These are phyloP conservation scores for Aspergillus quadrilineatus DNA, from an alignment of 2,329 filamentous ascomycete species.

Conservation along the genomic window DNA sequence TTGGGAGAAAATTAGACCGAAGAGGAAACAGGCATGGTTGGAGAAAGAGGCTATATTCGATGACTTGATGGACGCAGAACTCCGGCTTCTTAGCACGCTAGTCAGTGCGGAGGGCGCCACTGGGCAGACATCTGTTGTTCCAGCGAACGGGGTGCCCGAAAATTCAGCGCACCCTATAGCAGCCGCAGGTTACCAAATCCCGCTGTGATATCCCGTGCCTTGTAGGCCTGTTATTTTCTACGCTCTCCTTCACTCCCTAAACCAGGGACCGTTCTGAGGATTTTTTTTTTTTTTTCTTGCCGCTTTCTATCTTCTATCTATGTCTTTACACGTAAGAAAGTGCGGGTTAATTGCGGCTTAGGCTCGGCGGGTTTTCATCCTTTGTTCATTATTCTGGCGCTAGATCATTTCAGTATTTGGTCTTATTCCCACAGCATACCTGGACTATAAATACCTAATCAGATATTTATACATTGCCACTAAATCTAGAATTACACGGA, in stretches of 20 bases:
- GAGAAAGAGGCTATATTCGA: slow-evolving; percentile 47
- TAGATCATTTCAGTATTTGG: not conserved
- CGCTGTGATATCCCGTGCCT: slow-evolving; percentile 1
- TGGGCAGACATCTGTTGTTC: not conserved
- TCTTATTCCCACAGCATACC: not conserved
- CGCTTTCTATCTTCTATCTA: not conserved
- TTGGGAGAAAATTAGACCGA: slow-evolving; percentile 38
- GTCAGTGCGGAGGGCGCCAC: slow-evolving; percentile 14
- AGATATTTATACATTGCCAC: not conserved
- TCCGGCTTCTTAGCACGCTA: slow-evolving; percentile 35
- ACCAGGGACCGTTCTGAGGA: not conserved
- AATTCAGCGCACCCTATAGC: slow-evolving; percentile 1
- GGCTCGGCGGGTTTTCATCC: not conserved
- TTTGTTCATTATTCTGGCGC: not conserved
- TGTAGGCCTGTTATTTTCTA: not conserved
- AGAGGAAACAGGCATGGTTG: slow-evolving; percentile 40
- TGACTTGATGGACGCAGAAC: slow-evolving; percentile 44
- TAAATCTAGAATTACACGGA: not conserved
- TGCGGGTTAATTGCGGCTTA: not conserved
- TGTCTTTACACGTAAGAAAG: not conserved
- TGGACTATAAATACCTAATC: not conserved
- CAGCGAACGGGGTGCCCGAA: slow-evolving; percentile 2
- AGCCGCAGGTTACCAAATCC: not conserved
- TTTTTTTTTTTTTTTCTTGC: not conserved
- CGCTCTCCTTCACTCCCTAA: not conserved